phyloP scores from a whole-genome alignment of 83 land plant species.

The Diphasiastrum complanatum region DNA sequence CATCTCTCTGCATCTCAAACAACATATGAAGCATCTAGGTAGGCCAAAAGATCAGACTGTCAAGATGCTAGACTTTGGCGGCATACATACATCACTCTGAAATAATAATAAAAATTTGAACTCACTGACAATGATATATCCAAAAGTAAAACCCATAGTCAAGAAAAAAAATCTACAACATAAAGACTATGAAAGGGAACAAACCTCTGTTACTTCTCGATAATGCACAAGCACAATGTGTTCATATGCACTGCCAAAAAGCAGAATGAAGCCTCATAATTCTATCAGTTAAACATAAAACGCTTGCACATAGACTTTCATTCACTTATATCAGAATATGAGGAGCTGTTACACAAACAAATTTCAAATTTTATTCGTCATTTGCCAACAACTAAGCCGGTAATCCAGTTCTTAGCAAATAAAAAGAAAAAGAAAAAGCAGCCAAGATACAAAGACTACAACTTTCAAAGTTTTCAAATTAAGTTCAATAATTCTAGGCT shows the following conservation, averaged over 20 bases:
- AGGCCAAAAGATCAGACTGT: too few relatives aligned
- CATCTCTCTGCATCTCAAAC: too few relatives aligned
- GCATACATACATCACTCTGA: too few relatives aligned
- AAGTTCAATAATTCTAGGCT: neutral
- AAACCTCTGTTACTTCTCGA: neutral
- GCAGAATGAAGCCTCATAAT: neutral
- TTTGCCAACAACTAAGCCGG: neutral
- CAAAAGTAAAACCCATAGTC: too few relatives aligned
- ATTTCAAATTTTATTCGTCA: neutral
- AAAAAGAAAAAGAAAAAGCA: neutral
- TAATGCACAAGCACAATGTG: neutral
- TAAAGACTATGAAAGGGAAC: neutral
- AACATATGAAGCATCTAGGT: too few relatives aligned
- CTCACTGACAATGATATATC: too few relatives aligned
- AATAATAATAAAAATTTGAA: too few relatives aligned
- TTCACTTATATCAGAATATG: neutral
- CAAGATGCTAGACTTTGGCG: too few relatives aligned
- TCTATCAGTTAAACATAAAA: neutral
- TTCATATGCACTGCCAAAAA: neutral
- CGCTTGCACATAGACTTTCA: neutral
- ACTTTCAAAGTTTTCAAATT: neutral
- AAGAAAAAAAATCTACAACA: too few relatives aligned
- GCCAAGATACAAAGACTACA: too few relatives aligned
- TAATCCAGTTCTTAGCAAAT: neutral
- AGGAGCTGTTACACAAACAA: neutral